Evolutionary conservation across 1,139 yeast species (phyloP), one percentile per base, ranked within the genome.

Genomic region (Geotrichum aggregatum): DNA sequence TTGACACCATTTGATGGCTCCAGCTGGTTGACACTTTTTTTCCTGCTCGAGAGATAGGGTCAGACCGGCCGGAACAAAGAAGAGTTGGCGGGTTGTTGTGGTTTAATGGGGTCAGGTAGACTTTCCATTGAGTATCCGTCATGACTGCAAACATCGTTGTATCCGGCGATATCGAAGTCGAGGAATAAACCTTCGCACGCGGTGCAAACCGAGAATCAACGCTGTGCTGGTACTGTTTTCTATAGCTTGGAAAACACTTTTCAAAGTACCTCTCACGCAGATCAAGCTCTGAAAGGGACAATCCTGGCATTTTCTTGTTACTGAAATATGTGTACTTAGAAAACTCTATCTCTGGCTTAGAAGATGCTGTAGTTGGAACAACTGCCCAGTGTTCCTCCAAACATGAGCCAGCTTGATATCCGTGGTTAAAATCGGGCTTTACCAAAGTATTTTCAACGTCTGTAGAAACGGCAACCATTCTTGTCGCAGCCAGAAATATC

Each of bases 161-260:
- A 64, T 80, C 84, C 30, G 77, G 78, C 36, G 89, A 79, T 3
- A 89, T 82, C 42, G 82, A 77, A 13, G 84, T 79, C 43, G 81
- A 78, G 8, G 81, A 76, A 60, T 76, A 71, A 14, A 67, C 71
- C 70, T 76, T 75, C 44, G 78, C 69, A 55, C 76, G 72, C 58
- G 77, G 69, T 44, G 74, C 61, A 66, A 80, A 71, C 54, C 73
- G 65, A 28, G 81, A 80, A 59, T 83, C 91, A 0, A 92, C 83
- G 21, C 77, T 76, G 65, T 77, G 83, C 36, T 83, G 80, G 39
- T 78, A 75, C 49, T 82, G 74, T 62, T 84, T 83, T 53, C 96
- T 74, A 65, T 85, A 87, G 54, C 82, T 79, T 1, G 97, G 97
- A 69, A 87, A 89, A 61, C 94, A 87, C 61, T 83, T 84, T 18